Evolutionary conservation across 2,329 filamentous ascomycete species (phyloP), one percentile per base, ranked within the genome.

Genomic region (Clonostachys byssicola): DNA sequence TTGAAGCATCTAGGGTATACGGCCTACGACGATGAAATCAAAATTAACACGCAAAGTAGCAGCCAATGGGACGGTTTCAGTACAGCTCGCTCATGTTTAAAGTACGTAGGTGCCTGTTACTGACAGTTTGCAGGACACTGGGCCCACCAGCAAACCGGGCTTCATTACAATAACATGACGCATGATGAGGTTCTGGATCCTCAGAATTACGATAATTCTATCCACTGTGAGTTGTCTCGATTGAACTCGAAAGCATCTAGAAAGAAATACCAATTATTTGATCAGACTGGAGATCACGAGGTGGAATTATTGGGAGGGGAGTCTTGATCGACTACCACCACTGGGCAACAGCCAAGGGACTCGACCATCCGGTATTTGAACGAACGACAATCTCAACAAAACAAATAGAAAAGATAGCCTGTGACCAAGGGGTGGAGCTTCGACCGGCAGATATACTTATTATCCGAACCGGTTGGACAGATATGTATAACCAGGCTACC

Each of bases 371-470:
- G 8, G 41, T 36, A 12, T 51, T 49, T 18, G n/a, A 35, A 5
- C 12, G 38, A 4, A 57, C 59, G 18, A 52, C 57, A 7, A 75
- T 80, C 47, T 63, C 70, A 0, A 53, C 74, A n/a, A 56, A 57
- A 1, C 59, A 63, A 13, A 59, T 78, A 9, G 60, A 70, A 50
- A 60, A 61, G 7, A 62, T 75, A 14, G 68, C 69, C 6, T 56
- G 59, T 50, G 60, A 65, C 45, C 63, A 74, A 52, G 59, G 62
- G 34, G 61, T 67, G 5, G 55, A 60, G n/a, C 65, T 74, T 44
- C 65, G 60, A n/a, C 60, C 59, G 5, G 77, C 77, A n/a, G 77
- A 80, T 51, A 72, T 80, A 40, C 62, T 80, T 41, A 65, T 81
- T 51, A 63, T 79, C 40, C 68, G 75, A 30, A 70, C 70, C 0